Evolutionary conservation across 345 rosid genomes (phyloP), one percentile per base, ranked within the genome.

Genomic region (Lepidium africanum): DNA sequence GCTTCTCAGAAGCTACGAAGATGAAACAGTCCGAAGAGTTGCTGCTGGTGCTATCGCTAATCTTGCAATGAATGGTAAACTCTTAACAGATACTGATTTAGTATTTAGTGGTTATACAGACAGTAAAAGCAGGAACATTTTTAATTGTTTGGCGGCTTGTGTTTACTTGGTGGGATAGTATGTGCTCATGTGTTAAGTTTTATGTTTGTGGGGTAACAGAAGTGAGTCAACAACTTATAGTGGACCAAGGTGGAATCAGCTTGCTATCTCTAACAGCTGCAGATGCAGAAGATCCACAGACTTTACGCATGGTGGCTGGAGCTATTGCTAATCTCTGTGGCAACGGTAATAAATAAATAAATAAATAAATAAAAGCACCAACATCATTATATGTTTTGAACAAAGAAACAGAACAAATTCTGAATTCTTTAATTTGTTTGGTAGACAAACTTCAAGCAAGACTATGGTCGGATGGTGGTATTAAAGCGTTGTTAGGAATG

Each of bases 1-100:
- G 91, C 97, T 91, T 78, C 90, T 95, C 37, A 80, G 87, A 81
- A 87, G 89, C 78, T 87, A 82, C 17, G 90, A 89, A 78, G 96
- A 95, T 81, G 99, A 95, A 80, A 89, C 92, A 30, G 83, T 91
- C 50, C 86, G 86, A 69, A 82, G 99, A 79, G 98, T 95, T 66
- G 97, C 99, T 43, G 97, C 98, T 9, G 99, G 98, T 51, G 99
- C 99, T 56, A 84, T 95, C 63, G 99, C 99, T 47, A 95, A 95
- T 82, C 97, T 95, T 58, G 99, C 98, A 25, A 95, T 95, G 99
- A 95, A 86, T 42, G 99, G 99, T 95, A 81, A 78, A 32, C 40
- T 42, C 49, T 62, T 37, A n/a, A 17, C 15, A 23, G 21, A 32
- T 45, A 45, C 52, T 59, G 45, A 52, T 16, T 27, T 59, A 36